Base-by-base conservation (phyloP, 2,329 filamentous ascomycete species). In the Atkinsonella texensis region DNA sequence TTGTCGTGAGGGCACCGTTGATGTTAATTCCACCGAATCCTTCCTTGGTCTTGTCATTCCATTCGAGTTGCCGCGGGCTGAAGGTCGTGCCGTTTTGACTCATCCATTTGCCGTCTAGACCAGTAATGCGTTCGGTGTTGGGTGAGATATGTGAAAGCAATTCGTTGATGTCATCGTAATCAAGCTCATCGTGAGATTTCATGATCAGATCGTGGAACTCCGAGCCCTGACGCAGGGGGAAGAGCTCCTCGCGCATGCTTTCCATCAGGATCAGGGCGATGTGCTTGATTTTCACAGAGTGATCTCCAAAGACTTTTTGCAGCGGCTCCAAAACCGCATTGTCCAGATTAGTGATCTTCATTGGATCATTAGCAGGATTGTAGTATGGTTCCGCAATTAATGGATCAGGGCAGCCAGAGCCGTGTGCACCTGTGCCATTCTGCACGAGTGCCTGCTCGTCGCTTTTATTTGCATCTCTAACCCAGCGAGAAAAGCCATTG, bases 181-280 rank as follows among this genome's bases (percentile, higher is more conserved):
- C 54, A 2, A 61, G 61, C 4, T 62, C 63, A 42, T 65, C 63
- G 2, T 66, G 61, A 1, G 67, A 70, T 4, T 63, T 59, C 17
- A 61, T 57, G 2, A 67, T 60, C 2, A 65, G 63, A 9, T 68
- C 59, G 52, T 63, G 67, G 33, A 73, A 50, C 65, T 54, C 4
- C 63, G 66, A 4, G 63, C 61, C 52, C 67, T 68, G 44, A 69
- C 69, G 41, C 13, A 74, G 58, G 0, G 71, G 71, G 23, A 73
- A 74, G 2, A 74, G 62, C 46, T 74, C 71, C 6, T 67, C 65
- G n/a, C 71, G 65, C 1, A 70, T 71, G 42, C 70, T 73, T 52
- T 74, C 71, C 4, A 74, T 60, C 39, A 71, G 63, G 1, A 74
- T 54, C 17, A 73, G 53, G 2, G 72, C 55, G 4, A 74, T 59